A percentile compares a stretch with the other conserved stretches of the same genome.
Evolutionary conservation across 805 yeast genomes (phyloP).

Genomic region (Spathaspora sp.): DNA sequence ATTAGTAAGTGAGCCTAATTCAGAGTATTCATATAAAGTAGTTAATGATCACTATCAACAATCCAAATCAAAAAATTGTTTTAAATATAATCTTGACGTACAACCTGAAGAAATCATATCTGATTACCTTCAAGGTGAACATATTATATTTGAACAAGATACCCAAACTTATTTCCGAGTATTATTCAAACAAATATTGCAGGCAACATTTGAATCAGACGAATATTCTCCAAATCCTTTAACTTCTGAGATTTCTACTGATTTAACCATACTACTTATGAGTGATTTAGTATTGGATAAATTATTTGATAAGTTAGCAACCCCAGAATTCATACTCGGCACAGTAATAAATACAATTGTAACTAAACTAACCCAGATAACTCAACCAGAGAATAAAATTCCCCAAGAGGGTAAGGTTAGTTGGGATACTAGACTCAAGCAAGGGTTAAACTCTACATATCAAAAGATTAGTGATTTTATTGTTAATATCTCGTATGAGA

Average conservation of each 20-base stretch:
- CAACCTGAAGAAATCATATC: conserved; percentile 8
- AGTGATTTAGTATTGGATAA: conserved; percentile 27
- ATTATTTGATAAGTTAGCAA: conserved; percentile 18
- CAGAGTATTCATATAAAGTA: conserved; percentile 9
- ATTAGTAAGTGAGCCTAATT: conserved; percentile 10
- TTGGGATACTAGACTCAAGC: background rate
- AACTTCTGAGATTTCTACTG: conserved; percentile 21
- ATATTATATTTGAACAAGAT: conserved; percentile 1
- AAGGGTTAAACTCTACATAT: background rate
- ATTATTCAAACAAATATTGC: conserved; percentile 19
- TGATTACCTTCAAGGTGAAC: conserved; percentile 10
- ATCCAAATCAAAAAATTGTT: conserved; percentile 2
- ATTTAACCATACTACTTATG: conserved; percentile 19
- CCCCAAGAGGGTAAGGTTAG: background rate
- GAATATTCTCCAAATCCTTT: conserved; percentile 11
- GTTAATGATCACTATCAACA: conserved; percentile 10
- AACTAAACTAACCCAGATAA: background rate
- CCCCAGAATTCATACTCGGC: conserved; percentile 23
- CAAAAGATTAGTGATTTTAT: conserved; percentile 1
- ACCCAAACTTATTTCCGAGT: conserved; percentile 19
- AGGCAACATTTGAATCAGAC: conserved; percentile 9
- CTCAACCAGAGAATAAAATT: background rate
- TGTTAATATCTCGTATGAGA: background rate
- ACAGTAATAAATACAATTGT: background rate
- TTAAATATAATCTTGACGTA: conserved; percentile 1